Percentiles rank a stretch among this genome's conserved stretches.
phyloP scores from a whole-genome alignment of 306 rosid genomes.

The Inga laurina region DNA sequence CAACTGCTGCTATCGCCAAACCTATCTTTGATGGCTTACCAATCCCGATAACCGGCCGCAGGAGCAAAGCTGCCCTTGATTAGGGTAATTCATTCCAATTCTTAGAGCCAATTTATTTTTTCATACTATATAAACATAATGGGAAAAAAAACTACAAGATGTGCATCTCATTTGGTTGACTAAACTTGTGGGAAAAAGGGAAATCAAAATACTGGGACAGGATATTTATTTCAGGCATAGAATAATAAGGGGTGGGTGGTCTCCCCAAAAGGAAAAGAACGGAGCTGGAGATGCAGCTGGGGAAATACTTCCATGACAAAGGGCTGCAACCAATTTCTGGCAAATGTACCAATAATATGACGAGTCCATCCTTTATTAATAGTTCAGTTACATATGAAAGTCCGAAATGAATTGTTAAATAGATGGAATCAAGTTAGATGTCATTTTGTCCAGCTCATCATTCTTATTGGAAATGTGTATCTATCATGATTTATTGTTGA shows the following conservation, averaged over 20 bases:
- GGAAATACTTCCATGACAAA: conserved; percentile 27
- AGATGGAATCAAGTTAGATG: conserved; percentile 23
- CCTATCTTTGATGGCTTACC: conserved; percentile 89
- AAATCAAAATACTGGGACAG: conserved; percentile 35
- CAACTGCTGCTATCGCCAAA: conserved; percentile 53
- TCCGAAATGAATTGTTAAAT: conserved; percentile 22
- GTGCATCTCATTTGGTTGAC: conserved; percentile 29
- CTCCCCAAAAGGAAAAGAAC: neutral
- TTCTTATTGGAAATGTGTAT: conserved; percentile 38
- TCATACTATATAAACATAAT: conserved; percentile 36
- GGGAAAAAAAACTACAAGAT: conserved; percentile 31
- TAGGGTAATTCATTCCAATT: conserved; percentile 39
- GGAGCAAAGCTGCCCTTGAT: conserved; percentile 85
- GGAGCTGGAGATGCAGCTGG: conserved; percentile 27
- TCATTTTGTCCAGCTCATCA: conserved; percentile 17
- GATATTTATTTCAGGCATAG: conserved; percentile 44
- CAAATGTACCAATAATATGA: conserved; percentile 19
- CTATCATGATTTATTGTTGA: conserved; percentile 24
- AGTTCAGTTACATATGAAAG: conserved; percentile 26
- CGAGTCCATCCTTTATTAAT: conserved; percentile 19
- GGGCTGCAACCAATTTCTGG: conserved; percentile 20
- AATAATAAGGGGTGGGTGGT: conserved; percentile 13
- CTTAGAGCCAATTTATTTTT: conserved; percentile 39
- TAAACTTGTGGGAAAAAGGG: conserved; percentile 25
- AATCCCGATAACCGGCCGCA: conserved; percentile 73